phyloP scores from a whole-genome alignment of 1,139 yeast species.

The Protomyces lactucae-debilis region DNA sequence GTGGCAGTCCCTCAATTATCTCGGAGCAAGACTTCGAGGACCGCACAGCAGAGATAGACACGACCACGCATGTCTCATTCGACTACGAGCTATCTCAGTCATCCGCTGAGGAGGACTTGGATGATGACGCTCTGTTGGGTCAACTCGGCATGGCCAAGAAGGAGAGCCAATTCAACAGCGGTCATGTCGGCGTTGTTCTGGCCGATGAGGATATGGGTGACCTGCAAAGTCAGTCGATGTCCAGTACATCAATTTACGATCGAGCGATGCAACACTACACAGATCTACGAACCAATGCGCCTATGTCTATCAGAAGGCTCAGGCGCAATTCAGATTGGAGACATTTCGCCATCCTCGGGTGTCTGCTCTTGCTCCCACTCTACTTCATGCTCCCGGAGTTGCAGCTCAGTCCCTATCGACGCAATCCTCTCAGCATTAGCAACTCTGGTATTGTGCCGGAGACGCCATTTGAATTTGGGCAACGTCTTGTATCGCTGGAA shows the following conservation, averaged over 20 bases:
- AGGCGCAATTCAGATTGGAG: background rate
- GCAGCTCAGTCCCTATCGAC: background rate
- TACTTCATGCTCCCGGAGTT: background rate
- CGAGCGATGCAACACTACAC: background rate
- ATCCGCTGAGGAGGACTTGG: background rate
- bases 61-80: background rate
- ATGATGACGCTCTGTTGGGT: background rate
- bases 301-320: background rate
- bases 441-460: background rate
- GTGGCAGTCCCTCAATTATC: background rate
- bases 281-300: background rate
- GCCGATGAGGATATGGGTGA: background rate
- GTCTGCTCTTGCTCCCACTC: background rate
- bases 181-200: background rate
- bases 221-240: background rate
- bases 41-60: background rate
- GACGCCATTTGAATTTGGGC: background rate
- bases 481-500: background rate
- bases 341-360: background rate
- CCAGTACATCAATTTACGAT: background rate
- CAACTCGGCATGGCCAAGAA: background rate
- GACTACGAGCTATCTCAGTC: slow-evolving; percentile 17
- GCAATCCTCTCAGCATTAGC: background rate
- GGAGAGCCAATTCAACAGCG: background rate
- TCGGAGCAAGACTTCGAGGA: background rate